These are phyloP conservation scores for Onygenales sp. DNA, from an alignment of 2,329 filamentous ascomycete species.

Conservation along the genomic window DNA sequence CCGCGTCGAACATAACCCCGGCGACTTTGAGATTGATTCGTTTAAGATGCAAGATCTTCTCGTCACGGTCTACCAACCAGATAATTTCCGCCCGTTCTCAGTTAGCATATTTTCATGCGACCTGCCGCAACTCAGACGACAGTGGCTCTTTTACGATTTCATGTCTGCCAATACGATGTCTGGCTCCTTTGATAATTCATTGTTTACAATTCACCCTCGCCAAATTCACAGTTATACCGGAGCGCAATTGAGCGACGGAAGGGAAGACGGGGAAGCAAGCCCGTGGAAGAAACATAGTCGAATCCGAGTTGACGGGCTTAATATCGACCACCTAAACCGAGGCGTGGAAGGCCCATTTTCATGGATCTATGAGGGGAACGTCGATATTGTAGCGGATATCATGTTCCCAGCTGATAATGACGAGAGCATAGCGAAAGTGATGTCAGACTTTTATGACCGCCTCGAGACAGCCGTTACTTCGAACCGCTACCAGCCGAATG, in stretches of 20 bases:
- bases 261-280: slow-evolving; percentile 54
- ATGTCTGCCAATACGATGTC: slow-evolving; percentile 92
- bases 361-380: slow-evolving; percentile 95
- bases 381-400: slow-evolving; percentile 92
- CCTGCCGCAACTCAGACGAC: slow-evolving; percentile 81
- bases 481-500: slow-evolving; percentile 48
- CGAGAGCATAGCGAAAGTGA: slow-evolving; percentile 82
- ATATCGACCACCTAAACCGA: slow-evolving; percentile 90
- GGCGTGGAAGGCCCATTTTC: slow-evolving; percentile 90
- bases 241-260: slow-evolving; percentile 46
- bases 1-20: slow-evolving; percentile 75
- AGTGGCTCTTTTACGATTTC: slow-evolving; percentile 98
- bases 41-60: slow-evolving; percentile 94
- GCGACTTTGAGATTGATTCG: slow-evolving; percentile 93
- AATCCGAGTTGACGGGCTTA: slow-evolving; percentile 83
- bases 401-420: slow-evolving; percentile 86
- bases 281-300: slow-evolving; percentile 95
- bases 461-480: slow-evolving; percentile 85
- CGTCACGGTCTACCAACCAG: slow-evolving; percentile 83
- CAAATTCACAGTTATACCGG: slow-evolving; percentile 76
- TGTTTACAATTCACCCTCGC: slow-evolving; percentile 93
- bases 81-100: slow-evolving; percentile 84
- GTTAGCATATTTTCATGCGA: slow-evolving; percentile 96
- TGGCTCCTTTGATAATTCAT: slow-evolving; percentile 85
- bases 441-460: slow-evolving; percentile 95